A percentile compares a stretch with the other conserved stretches of the same genome.
Conservation (phyloP, 305 asterid genomes). For the Fraxinus platypoda region DNA sequence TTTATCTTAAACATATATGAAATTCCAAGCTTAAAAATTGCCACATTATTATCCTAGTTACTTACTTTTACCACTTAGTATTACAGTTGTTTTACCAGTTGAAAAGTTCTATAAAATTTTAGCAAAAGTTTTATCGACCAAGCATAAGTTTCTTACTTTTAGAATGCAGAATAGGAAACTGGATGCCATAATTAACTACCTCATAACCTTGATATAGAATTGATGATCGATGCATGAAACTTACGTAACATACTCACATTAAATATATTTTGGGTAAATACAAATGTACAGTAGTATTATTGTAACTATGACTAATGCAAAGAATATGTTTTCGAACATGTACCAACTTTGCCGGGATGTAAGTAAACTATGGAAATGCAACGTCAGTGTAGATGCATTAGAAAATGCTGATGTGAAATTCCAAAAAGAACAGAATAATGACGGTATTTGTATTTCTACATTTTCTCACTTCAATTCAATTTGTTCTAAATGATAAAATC, state of each 20-base stretch:
- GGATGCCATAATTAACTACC: neutral
- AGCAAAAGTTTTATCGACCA: neutral
- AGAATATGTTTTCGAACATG: neutral
- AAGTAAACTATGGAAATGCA: neutral
- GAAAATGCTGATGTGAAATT: neutral
- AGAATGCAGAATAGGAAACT: neutral
- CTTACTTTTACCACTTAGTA: neutral
- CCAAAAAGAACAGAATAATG: neutral
- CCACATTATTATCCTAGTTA: neutral
- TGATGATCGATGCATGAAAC: neutral
- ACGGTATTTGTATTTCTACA: neutral
- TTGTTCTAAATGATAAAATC: neutral
- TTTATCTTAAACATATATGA: neutral
- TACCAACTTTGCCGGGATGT: neutral
- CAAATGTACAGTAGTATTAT: neutral
- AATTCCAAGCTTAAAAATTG: neutral
- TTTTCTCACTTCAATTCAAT: neutral
- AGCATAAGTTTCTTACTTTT: neutral
- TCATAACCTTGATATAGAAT: neutral
- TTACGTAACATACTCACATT: neutral
- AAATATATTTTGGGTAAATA: neutral
- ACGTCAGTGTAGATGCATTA: neutral
- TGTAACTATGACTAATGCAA: neutral
- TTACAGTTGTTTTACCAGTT: neutral
- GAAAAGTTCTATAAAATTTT: neutral